Conservation (phyloP, 148 eudicot genomes). For the Polygonum maritimum region DNA sequence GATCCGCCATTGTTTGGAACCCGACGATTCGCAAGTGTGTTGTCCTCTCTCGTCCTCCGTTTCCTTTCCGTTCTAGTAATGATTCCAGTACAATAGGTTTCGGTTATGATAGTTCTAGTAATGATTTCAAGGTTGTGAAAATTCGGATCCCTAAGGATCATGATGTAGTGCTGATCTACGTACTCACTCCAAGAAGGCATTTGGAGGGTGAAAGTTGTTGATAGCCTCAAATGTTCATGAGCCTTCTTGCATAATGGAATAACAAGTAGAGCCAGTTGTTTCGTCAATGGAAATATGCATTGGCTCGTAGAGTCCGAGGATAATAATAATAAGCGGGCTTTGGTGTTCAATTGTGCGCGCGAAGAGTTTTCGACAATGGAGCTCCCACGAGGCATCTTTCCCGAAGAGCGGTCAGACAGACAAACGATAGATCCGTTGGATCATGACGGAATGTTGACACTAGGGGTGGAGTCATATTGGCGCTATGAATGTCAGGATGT, state of each 20-base stretch:
- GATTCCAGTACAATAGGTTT: background rate
- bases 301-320: background rate
- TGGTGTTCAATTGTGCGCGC: background rate
- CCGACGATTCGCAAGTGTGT: no score
- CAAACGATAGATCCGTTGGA: background rate
- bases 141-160: background rate
- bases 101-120: background rate
- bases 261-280: background rate
- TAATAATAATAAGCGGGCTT: no score
- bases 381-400: background rate
- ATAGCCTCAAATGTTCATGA: no score
- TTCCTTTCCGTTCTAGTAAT: no score
- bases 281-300: background rate
- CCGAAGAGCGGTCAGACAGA: no score
- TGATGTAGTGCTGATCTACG: background rate
- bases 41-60: no score
- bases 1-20: no score
- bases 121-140: background rate
- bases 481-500: no score
- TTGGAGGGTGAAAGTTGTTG: background rate
- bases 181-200: background rate
- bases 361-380: background rate
- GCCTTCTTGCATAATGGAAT: no score
- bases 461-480: no score
- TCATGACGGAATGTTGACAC: background rate